phyloP scores from a whole-genome alignment of 257 asterid genomes.

The Solanum paucissectum region DNA sequence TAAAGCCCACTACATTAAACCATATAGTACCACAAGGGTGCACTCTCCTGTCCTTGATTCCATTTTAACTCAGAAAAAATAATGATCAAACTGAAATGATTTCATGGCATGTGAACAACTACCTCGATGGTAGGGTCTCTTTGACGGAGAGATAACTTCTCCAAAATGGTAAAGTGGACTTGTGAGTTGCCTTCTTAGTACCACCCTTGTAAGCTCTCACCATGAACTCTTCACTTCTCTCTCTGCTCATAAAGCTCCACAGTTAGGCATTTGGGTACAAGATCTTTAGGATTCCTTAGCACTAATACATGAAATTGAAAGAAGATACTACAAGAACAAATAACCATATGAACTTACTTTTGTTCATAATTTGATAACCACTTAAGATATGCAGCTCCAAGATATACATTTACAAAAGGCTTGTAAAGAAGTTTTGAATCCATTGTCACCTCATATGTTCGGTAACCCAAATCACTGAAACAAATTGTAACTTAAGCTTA shows the following conservation, averaged over 20 bases:
- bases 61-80: not conserved
- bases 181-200: constrained; percentile 66
- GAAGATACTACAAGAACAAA: not conserved
- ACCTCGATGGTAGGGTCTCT: constrained; percentile 93
- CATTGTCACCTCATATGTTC: constrained; percentile 32
- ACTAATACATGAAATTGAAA: not conserved
- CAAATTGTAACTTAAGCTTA: constrained; percentile 11
- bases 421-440: constrained; percentile 41
- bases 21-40: not conserved
- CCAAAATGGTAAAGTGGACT: constrained; percentile 79
- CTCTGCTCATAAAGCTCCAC: constrained; percentile 32
- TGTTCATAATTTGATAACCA: constrained; percentile 69
- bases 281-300: not conserved
- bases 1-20: not conserved
- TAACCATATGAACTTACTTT: constrained; percentile 31
- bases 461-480: constrained; percentile 72
- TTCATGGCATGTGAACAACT: constrained; percentile 4
- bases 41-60: not conserved
- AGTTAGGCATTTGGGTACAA: not conserved
- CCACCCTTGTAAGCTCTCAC: constrained; percentile 93
- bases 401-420: constrained; percentile 76
- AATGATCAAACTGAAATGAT: not conserved
- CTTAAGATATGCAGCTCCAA: constrained; percentile 87
- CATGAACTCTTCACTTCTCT: constrained; percentile 90
- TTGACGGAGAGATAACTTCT: constrained; percentile 65